These are phyloP conservation scores for Stromatinia cepivora DNA, from an alignment of 2,329 filamentous ascomycete genomes.

Conservation along the genomic window DNA sequence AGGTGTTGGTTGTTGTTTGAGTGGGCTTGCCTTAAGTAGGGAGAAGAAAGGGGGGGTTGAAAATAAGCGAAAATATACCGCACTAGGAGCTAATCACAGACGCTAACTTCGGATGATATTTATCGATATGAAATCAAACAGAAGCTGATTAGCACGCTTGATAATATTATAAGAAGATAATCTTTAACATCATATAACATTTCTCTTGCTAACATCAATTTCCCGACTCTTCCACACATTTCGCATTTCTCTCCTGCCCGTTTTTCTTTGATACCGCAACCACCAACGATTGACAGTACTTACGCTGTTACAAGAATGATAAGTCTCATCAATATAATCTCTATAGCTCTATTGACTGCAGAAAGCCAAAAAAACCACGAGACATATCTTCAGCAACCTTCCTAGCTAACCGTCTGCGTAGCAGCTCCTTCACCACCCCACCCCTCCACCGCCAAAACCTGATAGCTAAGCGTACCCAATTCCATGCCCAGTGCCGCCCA, in stretches of 20 bases:
- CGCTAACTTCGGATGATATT: neutral
- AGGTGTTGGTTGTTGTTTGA: neutral
- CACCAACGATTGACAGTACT: neutral
- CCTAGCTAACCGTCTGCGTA: neutral
- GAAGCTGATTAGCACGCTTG: neutral
- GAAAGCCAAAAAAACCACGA: neutral
- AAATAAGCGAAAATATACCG: neutral
- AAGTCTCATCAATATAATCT: neutral
- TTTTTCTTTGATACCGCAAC: neutral
- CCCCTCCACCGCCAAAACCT: constrained; percentile 23
- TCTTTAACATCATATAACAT: neutral
- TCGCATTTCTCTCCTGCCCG: neutral
- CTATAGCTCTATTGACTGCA: neutral
- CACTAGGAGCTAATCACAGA: neutral
- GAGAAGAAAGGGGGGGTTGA: neutral
- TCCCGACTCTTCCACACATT: neutral
- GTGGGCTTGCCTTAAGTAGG: neutral
- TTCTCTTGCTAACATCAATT: neutral
- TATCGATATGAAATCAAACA: neutral
- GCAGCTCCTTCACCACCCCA: constrained; percentile 17
- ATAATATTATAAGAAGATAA: neutral
- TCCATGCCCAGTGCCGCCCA: constrained; percentile 50
- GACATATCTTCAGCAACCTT: neutral
- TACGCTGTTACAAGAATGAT: neutral
- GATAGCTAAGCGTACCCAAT: constrained; percentile 44